Percentiles rank a stretch among this genome's conserved stretches.
phyloP scores from a whole-genome alignment of 1,284 basidiomycete species.

The Rhodotorula mucilaginosa region DNA sequence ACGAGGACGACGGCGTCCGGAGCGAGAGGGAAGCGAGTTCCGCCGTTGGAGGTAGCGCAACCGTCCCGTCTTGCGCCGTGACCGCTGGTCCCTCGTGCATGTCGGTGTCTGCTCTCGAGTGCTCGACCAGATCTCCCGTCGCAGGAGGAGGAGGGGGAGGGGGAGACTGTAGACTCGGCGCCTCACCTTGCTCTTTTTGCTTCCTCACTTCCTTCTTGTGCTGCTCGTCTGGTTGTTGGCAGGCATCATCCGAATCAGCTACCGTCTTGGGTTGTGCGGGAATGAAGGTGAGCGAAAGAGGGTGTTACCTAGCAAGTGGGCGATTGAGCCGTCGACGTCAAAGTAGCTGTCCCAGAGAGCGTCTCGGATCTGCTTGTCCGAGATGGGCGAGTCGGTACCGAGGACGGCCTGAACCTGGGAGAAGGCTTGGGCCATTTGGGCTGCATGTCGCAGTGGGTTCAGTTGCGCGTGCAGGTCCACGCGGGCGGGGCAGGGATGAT shows the following conservation, averaged over 20 bases:
- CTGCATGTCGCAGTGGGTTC: constrained; percentile 51
- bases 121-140: background rate
- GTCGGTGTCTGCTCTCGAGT: background rate
- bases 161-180: background rate
- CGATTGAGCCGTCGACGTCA: constrained; percentile 72
- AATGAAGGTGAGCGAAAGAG: background rate
- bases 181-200: constrained; percentile 76
- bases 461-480: background rate
- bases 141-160: too few species aligned
- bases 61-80: background rate
- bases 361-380: constrained; percentile 73
- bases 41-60: constrained; percentile 1
- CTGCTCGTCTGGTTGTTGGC: constrained; percentile 34
- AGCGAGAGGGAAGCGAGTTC: constrained; percentile 16
- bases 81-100: background rate
- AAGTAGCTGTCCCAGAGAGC: constrained; percentile 87
- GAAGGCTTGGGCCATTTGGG: constrained; percentile 67
- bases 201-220: constrained; percentile 42
- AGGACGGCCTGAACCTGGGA: constrained; percentile 66
- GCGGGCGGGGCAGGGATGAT: background rate
- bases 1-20: constrained; percentile 1
- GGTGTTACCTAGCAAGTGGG: constrained; percentile 59
- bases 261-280: background rate
- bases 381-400: constrained; percentile 66
- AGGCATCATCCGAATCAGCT: background rate